These are phyloP conservation scores for Botrytis hyacinthi DNA, from an alignment of 2,329 filamentous ascomycete genomes.

Conservation along the genomic window DNA sequence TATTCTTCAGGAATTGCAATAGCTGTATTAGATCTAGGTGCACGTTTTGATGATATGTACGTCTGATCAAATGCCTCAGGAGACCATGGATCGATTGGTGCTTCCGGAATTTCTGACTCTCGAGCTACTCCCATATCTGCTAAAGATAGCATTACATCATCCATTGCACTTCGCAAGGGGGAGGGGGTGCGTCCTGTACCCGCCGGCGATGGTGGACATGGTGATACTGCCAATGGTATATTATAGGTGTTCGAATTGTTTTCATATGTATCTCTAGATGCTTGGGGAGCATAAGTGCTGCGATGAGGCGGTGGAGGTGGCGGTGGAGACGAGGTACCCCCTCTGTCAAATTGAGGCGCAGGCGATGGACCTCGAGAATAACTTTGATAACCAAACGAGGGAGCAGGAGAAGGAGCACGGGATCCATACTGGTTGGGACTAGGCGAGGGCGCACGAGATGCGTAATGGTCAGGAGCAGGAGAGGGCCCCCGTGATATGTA, in stretches of 20 bases:
- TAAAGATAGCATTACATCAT: constrained; percentile 93
- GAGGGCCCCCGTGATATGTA: constrained; percentile 7
- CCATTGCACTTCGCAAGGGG: constrained; percentile 90
- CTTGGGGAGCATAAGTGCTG: constrained; percentile 47
- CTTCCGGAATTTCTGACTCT: constrained; percentile 53
- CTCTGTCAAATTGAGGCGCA: constrained; percentile 38
- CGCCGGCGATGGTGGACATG: constrained; percentile 66
- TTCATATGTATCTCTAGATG: constrained; percentile 42
- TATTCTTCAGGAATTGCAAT: constrained; percentile 58
- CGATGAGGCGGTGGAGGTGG: constrained; percentile 84
- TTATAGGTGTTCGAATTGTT: constrained; percentile 46
- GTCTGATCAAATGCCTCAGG: constrained; percentile 74
- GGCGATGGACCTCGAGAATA: constrained; percentile 43
- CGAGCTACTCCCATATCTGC: constrained; percentile 75
- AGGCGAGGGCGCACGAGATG: constrained; percentile 34
- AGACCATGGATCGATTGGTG: constrained; percentile 76
- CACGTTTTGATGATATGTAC: constrained; percentile 37
- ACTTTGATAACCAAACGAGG: constrained; percentile 35
- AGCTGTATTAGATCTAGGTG: constrained; percentile 66
- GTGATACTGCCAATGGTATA: constrained; percentile 59
- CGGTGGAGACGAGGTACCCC: constrained; percentile 54
- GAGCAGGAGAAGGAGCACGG: constrained; percentile 34
- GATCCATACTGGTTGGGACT: constrained; percentile 42
- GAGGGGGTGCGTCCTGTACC: constrained; percentile 76
- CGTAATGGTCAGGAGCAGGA: constrained; percentile 35